Evolutionary conservation across 345 rosid genomes (phyloP), one percentile per base, ranked within the genome.

Genomic region (Hypericum perforatum): DNA sequence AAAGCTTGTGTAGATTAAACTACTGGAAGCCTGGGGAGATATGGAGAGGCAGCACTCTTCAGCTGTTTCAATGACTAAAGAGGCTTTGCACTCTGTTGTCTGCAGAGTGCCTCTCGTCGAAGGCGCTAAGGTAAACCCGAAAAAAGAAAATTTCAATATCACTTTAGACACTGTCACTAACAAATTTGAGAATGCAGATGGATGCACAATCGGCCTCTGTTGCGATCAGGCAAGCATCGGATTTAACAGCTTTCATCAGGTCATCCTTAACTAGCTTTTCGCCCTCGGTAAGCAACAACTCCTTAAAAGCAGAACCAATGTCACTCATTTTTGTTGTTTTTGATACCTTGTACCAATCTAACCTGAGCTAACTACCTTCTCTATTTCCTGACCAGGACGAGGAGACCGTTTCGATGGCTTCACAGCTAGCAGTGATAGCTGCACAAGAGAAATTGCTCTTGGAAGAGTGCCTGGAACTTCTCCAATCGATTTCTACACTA

Each of bases 1-100:
- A 22, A n/a, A 22, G 32, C 32, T 22, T 49, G 6, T 55, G 61
- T 62, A 82, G 95, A 67, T 80, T 13, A 80, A 80, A 49, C 58
- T 60, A 13, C 71, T 86, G 54, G 84, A 86, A 76, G 64, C 65
- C 29, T 89, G 94, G 97, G 83, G 76, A 62, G 79, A 71, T 10
- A 69, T 89, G 72, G 94, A 84, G 59, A 75, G 65, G 53, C 75
- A 77, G 61, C 77, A 86, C 53, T 10, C 37, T 7, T 63, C 74
- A 42, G 74, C 86, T 32, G 53, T 84, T 53, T 78, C 77, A 14
- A 68, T 59, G 72, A 82, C 79, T 14, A 68, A 55, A 45, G 82
- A 89, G 46, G 59, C 78, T 61, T 16, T 84, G 59, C 76, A 82
- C 49, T 77, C 78, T 59, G 74, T 64, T 44, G 74, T 80, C 37